Evolutionary conservation across 2,329 filamentous ascomycete genomes (phyloP).

Genomic region (Pleomassaria siparia): DNA sequence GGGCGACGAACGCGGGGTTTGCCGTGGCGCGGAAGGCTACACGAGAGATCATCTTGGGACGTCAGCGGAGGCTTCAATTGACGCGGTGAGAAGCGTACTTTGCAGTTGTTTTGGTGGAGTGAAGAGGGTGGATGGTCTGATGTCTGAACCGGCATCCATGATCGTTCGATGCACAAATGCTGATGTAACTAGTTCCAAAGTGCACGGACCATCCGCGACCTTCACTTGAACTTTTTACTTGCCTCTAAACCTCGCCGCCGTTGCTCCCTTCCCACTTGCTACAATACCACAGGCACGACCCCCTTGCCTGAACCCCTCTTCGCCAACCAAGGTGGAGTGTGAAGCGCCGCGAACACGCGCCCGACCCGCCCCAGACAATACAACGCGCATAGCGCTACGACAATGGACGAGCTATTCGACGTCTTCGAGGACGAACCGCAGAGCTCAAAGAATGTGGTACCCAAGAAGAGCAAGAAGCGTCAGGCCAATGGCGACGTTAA

Average conservation of each 20-base stretch:
- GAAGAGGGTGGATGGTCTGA: conserved; percentile 21
- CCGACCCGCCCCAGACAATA: neutral
- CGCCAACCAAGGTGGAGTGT: no score
- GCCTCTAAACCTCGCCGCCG: no score
- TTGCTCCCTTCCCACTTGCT: no score
- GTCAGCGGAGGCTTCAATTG: conserved; percentile 41
- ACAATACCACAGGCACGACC: no score
- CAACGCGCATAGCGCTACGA: neutral
- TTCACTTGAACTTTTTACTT: neutral
- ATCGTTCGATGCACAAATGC: neutral
- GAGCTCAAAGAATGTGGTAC: conserved; percentile 20
- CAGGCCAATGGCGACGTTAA: conserved; percentile 81
- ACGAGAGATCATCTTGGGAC: conserved; percentile 74
- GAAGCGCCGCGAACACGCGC: neutral
- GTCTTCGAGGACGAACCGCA: conserved; percentile 45
- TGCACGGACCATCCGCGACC: neutral
- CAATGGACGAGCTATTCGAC: conserved; percentile 43
- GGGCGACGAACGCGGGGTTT: conserved; percentile 68
- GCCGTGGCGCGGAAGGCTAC: conserved; percentile 63
- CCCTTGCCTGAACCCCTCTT: no score
- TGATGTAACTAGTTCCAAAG: neutral
- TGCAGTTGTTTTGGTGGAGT: conserved; percentile 28
- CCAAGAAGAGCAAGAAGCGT: conserved; percentile 74
- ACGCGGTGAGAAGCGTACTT: conserved; percentile 24
- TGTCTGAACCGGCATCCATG: conserved; percentile 7